Percentiles rank a stretch among this genome's conserved stretches.
Evolutionary conservation across 2,329 filamentous ascomycete species (phyloP).

Genomic region (Mycosphaerelloides madeirae): DNA sequence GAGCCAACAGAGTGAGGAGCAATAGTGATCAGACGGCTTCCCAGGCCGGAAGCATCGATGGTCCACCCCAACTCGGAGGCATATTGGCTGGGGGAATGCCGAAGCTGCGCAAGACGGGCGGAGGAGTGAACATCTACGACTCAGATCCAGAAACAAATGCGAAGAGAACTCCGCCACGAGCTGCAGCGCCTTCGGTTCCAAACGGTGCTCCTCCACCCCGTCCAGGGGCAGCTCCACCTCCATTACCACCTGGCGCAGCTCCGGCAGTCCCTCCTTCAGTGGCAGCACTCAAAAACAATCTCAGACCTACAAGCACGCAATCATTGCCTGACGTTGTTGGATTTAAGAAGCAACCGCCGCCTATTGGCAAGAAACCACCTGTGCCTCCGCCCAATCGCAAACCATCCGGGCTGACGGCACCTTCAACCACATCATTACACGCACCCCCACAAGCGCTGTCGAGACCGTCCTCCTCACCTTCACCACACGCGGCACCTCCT

Average conservation of each 20-base stretch:
- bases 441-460: conserved; percentile 31
- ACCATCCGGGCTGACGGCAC: conserved; percentile 45
- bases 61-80: conserved; percentile 76
- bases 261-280: conserved; percentile 37
- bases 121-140: conserved; percentile 58
- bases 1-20: conserved; percentile 65
- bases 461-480: conserved; percentile 52
- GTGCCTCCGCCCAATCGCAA: conserved; percentile 57
- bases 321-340: conserved; percentile 50
- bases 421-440: conserved; percentile 29
- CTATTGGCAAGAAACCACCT: conserved; percentile 68
- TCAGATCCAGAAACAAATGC: conserved; percentile 68
- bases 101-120: conserved; percentile 75
- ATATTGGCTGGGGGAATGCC: conserved; percentile 93
- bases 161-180: conserved; percentile 50
- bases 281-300: conserved; percentile 43
- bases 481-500: conserved; percentile 49
- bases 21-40: conserved; percentile 65
- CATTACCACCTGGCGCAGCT: conserved; percentile 53
- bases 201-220: conserved; percentile 33
- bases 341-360: conserved; percentile 64
- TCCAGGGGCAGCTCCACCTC: conserved; percentile 45
- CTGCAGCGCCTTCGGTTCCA: conserved; percentile 30
- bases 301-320: conserved; percentile 56
- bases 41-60: conserved; percentile 48